A percentile compares a stretch with the other conserved stretches of the same genome.
phyloP scores from a whole-genome alignment of 208 protist genomes.

The Trypanosoma caninum region DNA sequence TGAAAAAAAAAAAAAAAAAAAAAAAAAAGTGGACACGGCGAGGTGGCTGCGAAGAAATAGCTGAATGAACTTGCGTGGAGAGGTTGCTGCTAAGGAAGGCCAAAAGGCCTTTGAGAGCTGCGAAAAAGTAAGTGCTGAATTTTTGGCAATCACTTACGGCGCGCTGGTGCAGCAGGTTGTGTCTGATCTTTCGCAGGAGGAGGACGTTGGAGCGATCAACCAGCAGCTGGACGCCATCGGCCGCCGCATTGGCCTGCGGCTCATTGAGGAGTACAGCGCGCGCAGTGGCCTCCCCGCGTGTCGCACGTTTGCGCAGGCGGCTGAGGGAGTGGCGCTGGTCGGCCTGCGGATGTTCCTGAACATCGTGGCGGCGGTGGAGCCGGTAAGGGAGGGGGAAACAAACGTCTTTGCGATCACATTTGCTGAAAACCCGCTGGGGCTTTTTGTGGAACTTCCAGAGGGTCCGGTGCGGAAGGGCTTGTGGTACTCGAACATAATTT shows the following conservation, averaged over 20 bases:
- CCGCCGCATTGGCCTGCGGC: constrained; percentile 95
- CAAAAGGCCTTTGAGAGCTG: constrained; percentile 63
- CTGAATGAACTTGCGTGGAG: not conserved
- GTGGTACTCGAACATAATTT: constrained; percentile 97
- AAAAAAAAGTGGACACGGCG: not conserved
- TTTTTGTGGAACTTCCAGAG: constrained; percentile 97
- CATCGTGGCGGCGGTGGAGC: constrained; percentile 78
- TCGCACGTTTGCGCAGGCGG: constrained; percentile 91
- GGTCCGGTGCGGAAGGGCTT: constrained; percentile 74
- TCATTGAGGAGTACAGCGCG: constrained; percentile 97
- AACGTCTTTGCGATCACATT: constrained; percentile 91
- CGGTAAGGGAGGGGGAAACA: constrained; percentile 66
- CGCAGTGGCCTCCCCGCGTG: constrained; percentile 81
- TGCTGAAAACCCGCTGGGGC: constrained; percentile 95
- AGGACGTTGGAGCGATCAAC: constrained; percentile 94
- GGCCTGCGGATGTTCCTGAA: constrained; percentile 97
- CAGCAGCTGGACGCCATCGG: constrained; percentile 95
- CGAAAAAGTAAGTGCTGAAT: constrained; percentile 92
- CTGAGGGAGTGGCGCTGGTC: constrained; percentile 93
- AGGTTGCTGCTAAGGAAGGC: constrained; percentile 44
- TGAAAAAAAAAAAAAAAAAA: not conserved
- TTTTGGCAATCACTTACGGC: constrained; percentile 98
- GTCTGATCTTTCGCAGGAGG: constrained; percentile 88
- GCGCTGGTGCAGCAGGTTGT: constrained; percentile 96
- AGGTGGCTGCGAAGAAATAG: not conserved